Percentiles rank a stretch among this genome's conserved stretches.
Conservation (phyloP, 108 stramenopile genomes). For the Cylindrotheca closterium region DNA sequence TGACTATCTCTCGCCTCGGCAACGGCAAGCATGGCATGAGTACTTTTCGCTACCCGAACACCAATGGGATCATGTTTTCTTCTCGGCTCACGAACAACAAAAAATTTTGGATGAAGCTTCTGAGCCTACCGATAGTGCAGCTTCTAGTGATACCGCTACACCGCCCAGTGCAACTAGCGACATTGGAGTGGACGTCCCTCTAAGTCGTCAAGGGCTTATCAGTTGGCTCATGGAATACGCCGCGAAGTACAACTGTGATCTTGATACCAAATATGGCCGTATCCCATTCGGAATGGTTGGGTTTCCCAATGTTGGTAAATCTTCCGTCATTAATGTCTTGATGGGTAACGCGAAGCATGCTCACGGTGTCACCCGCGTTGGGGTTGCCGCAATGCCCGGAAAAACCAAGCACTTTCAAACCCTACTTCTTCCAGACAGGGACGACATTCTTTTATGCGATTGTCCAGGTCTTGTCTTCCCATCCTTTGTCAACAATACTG, state of each 20-base stretch:
- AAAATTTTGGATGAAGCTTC: slow-evolving; percentile 49
- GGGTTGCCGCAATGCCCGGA: slow-evolving; percentile 96
- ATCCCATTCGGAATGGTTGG: slow-evolving; percentile 95
- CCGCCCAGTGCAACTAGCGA: background rate
- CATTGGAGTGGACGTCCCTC: slow-evolving; percentile 51
- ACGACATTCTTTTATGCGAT: slow-evolving; percentile 94
- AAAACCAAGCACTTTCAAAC: slow-evolving; percentile 99
- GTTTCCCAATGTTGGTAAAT: slow-evolving; percentile 98
- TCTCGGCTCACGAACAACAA: slow-evolving; percentile 93
- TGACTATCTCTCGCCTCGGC: slow-evolving; percentile 86
- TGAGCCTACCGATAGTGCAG: slow-evolving; percentile 27
- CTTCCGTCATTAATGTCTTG: slow-evolving; percentile 95
- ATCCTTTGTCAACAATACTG: slow-evolving; percentile 93
- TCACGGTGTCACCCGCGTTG: slow-evolving; percentile 92
- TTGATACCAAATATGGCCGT: slow-evolving; percentile 62
- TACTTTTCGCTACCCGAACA: slow-evolving; percentile 67
- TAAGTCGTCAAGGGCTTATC: slow-evolving; percentile 73
- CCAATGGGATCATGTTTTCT: slow-evolving; percentile 90
- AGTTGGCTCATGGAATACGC: slow-evolving; percentile 71
- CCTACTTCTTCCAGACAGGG: slow-evolving; percentile 77
- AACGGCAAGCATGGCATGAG: slow-evolving; percentile 86
- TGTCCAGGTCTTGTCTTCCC: slow-evolving; percentile 99
- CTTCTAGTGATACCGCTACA: slow-evolving; percentile 21
- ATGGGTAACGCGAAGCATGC: slow-evolving; percentile 84
- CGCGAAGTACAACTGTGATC: slow-evolving; percentile 45